Evolutionary conservation across 768 basidiomycete species (phyloP).

Genomic region (Mycena venus): DNA sequence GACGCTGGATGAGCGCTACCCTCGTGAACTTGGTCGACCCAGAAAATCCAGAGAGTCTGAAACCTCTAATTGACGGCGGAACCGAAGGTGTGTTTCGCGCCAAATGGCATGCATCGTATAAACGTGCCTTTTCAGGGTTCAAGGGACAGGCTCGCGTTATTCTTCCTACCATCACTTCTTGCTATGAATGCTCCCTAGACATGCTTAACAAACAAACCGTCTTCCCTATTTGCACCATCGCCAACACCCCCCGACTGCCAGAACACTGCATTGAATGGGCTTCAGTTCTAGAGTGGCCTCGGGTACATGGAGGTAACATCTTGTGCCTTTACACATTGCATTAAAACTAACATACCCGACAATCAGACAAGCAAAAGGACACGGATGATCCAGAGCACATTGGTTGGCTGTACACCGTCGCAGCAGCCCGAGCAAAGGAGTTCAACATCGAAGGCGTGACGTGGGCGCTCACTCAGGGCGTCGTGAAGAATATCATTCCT

Average conservation of each 20-base stretch:
- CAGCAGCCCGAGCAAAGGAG: conserved; percentile 86
- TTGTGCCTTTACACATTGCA: neutral
- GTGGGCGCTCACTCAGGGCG: conserved; percentile 97
- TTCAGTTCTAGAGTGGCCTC: conserved; percentile 98
- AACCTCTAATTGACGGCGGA: conserved; percentile 97
- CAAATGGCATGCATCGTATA: neutral
- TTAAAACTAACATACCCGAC: neutral
- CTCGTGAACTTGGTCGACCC: conserved; percentile 94
- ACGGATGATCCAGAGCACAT: conserved; percentile 98
- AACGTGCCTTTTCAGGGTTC: conserved; percentile 75
- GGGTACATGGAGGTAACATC: conserved; percentile 83
- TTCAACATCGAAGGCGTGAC: conserved; percentile 99
- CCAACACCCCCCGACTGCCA: conserved; percentile 96
- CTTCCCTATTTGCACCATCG: conserved; percentile 99
- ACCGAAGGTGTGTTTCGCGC: conserved; percentile 82
- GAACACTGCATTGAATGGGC: conserved; percentile 99
- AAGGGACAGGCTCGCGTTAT: conserved; percentile 99
- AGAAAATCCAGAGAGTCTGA: conserved; percentile 93
- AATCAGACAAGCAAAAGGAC: conserved; percentile 92
- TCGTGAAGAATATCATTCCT: conserved; percentile 99
- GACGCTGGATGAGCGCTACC: conserved; percentile 99
- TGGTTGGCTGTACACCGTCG: conserved; percentile 89
- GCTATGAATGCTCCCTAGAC: conserved; percentile 98
- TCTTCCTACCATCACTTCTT: conserved; percentile 93
- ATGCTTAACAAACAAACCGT: conserved; percentile 98